phyloP scores from a whole-genome alignment of 2,329 filamentous ascomycete species.

The Neopestalotiopsis sp. region DNA sequence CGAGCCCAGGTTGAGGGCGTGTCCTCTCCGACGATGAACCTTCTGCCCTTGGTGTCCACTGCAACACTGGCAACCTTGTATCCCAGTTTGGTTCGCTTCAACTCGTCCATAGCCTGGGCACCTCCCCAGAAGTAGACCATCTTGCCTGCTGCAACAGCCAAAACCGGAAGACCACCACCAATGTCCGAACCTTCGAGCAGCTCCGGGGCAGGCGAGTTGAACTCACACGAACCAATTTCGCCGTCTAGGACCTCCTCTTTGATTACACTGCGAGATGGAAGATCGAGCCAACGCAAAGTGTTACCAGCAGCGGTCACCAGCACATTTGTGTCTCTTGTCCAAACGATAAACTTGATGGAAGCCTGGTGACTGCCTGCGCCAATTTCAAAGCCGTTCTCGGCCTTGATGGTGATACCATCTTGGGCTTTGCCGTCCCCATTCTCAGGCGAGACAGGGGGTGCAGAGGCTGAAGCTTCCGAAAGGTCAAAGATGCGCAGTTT shows the following conservation, averaged over 20 bases:
- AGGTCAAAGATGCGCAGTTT: conserved; percentile 94
- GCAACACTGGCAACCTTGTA: conserved; percentile 92
- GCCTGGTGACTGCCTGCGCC: conserved; percentile 82
- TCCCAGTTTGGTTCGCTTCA: conserved; percentile 80
- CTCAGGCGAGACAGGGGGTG: conserved; percentile 30
- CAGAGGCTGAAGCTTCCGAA: conserved; percentile 51
- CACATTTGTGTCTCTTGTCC: conserved; percentile 86
- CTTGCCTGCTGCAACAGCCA: conserved; percentile 94
- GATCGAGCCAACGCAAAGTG: conserved; percentile 91
- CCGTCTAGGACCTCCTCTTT: conserved; percentile 81
- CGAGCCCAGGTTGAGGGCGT: conserved; percentile 94
- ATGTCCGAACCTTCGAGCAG: conserved; percentile 66
- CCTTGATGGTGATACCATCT: conserved; percentile 50
- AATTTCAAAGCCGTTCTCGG: conserved; percentile 80
- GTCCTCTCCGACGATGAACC: conserved; percentile 88
- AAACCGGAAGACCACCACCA: conserved; percentile 70
- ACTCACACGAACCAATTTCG: conserved; percentile 89
- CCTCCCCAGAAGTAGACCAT: conserved; percentile 92
- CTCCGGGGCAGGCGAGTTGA: conserved; percentile 70
- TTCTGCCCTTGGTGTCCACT: conserved; percentile 79
- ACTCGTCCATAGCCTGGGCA: conserved; percentile 65
- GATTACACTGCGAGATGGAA: conserved; percentile 76
- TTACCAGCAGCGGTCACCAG: conserved; percentile 93
- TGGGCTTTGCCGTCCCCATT: conserved; percentile 2
- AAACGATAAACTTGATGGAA: conserved; percentile 95